Evolutionary conservation across 768 basidiomycete genomes (phyloP), one percentile per base, ranked within the genome.

Genomic region (Amanita brunnescens): DNA sequence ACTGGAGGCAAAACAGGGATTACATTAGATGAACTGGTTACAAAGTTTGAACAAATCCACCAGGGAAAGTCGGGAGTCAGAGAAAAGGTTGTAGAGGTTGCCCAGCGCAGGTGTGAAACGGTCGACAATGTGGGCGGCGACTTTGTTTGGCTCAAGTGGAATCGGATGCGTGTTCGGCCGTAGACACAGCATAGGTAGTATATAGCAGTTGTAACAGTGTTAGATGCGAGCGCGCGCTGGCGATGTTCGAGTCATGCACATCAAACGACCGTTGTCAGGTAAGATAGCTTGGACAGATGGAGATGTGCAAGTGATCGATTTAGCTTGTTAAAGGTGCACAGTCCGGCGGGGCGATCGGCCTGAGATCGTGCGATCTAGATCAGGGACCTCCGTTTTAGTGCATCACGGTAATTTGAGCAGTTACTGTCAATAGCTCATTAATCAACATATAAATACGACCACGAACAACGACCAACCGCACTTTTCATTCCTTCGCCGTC

Each of bases 11-110:
- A 73, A 20, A 79, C 78, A 54, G 79, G 79, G 16, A 58, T 87
- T 23, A 83, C 75, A 6, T 62, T 78, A 48, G 71, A 79, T 32
- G 88, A 92, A 59, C 64, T 93, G 39, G 59, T 89, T 5, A 66
- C 72, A 21, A 74, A 74, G 60, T 82, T 82, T 55, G 67, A 74
- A 35, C 66, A 71, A 24, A 54, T 76, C 43, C 72, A 74, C 26
- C 61, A 67, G 55, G 71, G 76, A 24, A 80, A 80, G 67, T 61
- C 70, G 41, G 90, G 88, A 23, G 79, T 90, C 2, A 71, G 67
- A 59, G 83, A 83, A 59, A 96, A 93, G 68, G 72, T 95, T 18
- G 56, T 78, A 32, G 91, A 93, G 56, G 80, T 96, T 42, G 75
- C 87, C 10, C 61, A 70, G 51, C 82, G 91, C 58, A 77, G 72